Evolutionary conservation across 352 stramenopile genomes (phyloP).

Genomic region (Globisporangium perplexum): DNA sequence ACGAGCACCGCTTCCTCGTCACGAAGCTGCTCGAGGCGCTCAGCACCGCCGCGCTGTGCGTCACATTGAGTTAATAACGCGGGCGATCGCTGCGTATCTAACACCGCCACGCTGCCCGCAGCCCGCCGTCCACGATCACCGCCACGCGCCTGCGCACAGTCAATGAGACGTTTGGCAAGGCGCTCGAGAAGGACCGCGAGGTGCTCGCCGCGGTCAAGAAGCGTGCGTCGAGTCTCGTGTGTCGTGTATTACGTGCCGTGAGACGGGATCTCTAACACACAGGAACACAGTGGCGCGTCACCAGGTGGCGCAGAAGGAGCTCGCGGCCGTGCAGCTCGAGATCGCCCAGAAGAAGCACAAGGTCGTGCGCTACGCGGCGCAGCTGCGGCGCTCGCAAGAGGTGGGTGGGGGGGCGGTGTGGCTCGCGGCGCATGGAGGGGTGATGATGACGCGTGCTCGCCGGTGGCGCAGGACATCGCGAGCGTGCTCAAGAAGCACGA

Average conservation of each 20-base stretch:
- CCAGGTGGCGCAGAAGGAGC: constrained; percentile 65
- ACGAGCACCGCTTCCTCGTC: constrained; percentile 81
- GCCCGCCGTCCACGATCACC: constrained; percentile 70
- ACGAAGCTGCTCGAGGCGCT: constrained; percentile 82
- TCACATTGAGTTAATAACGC: neutral
- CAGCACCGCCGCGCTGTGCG: constrained; percentile 37
- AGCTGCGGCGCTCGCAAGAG: constrained; percentile 62
- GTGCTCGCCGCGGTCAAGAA: constrained; percentile 70
- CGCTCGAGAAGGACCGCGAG: constrained; percentile 73
- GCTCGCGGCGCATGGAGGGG: no score
- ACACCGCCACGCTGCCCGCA: constrained; percentile 9
- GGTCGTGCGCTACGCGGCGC: constrained; percentile 58
- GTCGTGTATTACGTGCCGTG: no score
- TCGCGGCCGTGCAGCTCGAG: constrained; percentile 46
- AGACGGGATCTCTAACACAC: no score
- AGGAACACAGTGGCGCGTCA: constrained; percentile 57
- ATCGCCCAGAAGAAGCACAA: constrained; percentile 68
- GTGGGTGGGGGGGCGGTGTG: constrained; percentile 6
- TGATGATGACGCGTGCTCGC: neutral
- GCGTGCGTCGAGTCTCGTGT: no score
- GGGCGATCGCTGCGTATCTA: neutral
- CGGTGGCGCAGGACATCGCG: constrained; percentile 34
- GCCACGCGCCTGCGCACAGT: constrained; percentile 64
- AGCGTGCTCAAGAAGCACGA: constrained; percentile 65
- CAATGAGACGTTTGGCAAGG: constrained; percentile 70